Base-by-base conservation (phyloP, 768 basidiomycete species). In the Trichaptum fuscoviolaceum region DNA sequence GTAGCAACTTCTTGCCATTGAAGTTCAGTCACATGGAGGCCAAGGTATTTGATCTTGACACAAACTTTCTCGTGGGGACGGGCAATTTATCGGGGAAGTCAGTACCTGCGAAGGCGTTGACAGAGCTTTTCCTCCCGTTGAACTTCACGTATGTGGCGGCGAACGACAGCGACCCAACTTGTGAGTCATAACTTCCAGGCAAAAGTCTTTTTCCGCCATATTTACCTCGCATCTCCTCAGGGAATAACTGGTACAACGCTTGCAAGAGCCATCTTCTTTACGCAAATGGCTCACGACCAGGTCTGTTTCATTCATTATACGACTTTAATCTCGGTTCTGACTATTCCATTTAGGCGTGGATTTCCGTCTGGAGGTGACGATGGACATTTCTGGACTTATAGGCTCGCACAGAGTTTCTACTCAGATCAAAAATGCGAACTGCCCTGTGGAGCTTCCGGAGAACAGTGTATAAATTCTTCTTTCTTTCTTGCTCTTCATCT, bases 101-200 rank as follows among this genome's bases (percentile, higher is more conserved):
- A 2, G 77, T 95, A 10, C 85, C 89, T 6, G 89, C 92, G 12
- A 90, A 89, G 72, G 64, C 76, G 24, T 88, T 87, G 72, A 83
- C 87, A n/a, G 74, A 84, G 35, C 78, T 97, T 27, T 75, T 83
- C 35, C 69, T 98, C 10, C 94, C 94, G 0, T 78, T 98, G 63
- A 90, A 90, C 71, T 96, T 96, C 77, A 86, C 88, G 0, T 97
- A 96, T 75, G 69, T 86, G 15, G 93, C 89, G 0, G 79, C 85
- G 12, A 97, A 98, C 73, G 82, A 85, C 59, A 85, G 89, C 5
- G 95, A 98, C 76, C 80, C 83, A 36, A 96, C 95, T 24, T 98
- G 95, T 93, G 70, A 71, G 83, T 73, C 3, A 24, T 67, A 17
- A 36, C n/a, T 23, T 57, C 35, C 64, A 68, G 61, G 63, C 66